Evolutionary conservation across 306 rosid species (phyloP), one percentile per base, ranked within the genome.

Genomic region (Trifolium repens): DNA sequence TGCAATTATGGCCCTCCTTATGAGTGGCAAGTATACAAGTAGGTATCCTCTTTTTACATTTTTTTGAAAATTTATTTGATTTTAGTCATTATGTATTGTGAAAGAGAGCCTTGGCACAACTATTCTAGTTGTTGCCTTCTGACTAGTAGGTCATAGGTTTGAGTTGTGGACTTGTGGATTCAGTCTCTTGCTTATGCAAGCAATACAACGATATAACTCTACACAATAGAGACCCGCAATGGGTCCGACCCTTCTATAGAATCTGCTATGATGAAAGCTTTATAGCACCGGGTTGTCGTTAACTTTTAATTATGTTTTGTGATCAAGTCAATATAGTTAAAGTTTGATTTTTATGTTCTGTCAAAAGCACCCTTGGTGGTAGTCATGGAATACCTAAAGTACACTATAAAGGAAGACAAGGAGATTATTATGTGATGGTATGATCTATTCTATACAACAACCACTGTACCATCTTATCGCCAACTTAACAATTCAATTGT

Each of bases 21-120:
- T 5, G 99, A 96, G 90, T 96, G 99, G 99, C 98, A 92, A 92
- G 99, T 96, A 47, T 96, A 96, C 93, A 96, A 85, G 99, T 96
- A 82, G 15, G 97, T 81, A 9, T 15, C 50, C 7, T 37, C 67
- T 66, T 50, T 72, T 27, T 54, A 55, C 60, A 53, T 46, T 64
- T 13, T 55, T 70, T 71, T 26, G 9, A 30, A 9, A 1, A 3
- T 44, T 32, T 7, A 37, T 26, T 50, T 32, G 9, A 57, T 12
- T 69, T 5, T 34, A 5, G 49, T 55, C 16, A 49, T 39, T n/a
- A 19, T 24, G 42, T 46, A 14, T 46, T 46, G 58, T 68, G 73
- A 68, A 68, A 22, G 42, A 46, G 73, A 67, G 58, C 39, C 58
- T 42, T 15, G 72, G n/a, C 72, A 46, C 42, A 46, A 26, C 58